phyloP scores from a whole-genome alignment of 225 moss, liverwort and hornwort genomes.

The Physcomitrellopsis africana region DNA sequence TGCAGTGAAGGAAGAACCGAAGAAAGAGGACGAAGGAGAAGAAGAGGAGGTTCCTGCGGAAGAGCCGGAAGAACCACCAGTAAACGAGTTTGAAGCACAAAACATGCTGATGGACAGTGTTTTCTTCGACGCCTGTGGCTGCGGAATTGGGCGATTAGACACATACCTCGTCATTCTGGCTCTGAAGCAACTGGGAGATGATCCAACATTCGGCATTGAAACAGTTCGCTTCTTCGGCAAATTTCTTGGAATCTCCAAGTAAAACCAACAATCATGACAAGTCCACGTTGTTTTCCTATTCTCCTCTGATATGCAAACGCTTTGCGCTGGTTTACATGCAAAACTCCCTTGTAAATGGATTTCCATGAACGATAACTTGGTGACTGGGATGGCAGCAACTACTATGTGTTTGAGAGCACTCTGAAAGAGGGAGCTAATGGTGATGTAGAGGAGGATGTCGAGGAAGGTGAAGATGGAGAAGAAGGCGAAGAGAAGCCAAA shows the following conservation, averaged over 20 bases:
- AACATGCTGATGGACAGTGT: conserved; percentile 81
- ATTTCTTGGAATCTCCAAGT: conserved; percentile 74
- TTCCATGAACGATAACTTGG: conserved; percentile 4
- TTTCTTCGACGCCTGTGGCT: conserved; percentile 85
- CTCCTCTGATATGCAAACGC: no score
- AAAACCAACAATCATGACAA: conserved; percentile 15
- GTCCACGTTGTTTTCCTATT: no score
- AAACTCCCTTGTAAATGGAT: not conserved
- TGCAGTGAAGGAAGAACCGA: conserved; percentile 43
- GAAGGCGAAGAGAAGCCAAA: conserved; percentile 46
- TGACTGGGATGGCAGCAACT: conserved; percentile 50
- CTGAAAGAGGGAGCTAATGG: conserved; percentile 50
- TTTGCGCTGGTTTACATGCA: no score
- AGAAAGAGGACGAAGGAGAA: conserved; percentile 61
- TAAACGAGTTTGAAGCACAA: conserved; percentile 80
- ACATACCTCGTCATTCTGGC: conserved; percentile 80
- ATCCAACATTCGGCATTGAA: conserved; percentile 63
- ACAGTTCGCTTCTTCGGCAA: conserved; percentile 83
- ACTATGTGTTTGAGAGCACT: conserved; percentile 88
- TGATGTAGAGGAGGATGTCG: conserved; percentile 36
- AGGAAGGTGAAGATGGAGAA: conserved; percentile 24
- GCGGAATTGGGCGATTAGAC: conserved; percentile 74
- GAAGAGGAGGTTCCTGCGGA: conserved; percentile 48
- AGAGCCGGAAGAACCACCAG: conserved; percentile 56
- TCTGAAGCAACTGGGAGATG: conserved; percentile 82